Evolutionary conservation across 2,329 filamentous ascomycete genomes (phyloP).

Genomic region (Talaromyces pinophilus): DNA sequence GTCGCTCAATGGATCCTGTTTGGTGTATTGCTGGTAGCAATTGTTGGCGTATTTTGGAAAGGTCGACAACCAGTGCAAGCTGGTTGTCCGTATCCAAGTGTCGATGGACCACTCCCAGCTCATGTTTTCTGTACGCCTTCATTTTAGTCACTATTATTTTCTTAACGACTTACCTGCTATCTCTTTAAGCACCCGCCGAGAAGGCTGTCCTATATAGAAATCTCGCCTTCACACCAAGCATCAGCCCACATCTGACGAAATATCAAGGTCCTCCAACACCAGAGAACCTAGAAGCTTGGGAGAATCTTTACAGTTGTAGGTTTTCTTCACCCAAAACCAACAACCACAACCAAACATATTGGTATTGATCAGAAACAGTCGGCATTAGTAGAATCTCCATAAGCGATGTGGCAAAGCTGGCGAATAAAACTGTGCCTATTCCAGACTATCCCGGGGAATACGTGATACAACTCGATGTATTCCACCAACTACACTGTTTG

Average conservation of each 20-base stretch:
- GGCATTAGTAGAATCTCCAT: constrained; percentile 15
- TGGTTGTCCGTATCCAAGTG: too few species aligned
- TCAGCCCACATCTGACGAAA: constrained; percentile 10
- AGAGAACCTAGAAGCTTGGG: constrained; percentile 13
- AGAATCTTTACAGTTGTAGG: constrained; percentile 16
- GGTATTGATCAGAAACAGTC: constrained; percentile 13
- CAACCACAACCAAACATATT: not conserved
- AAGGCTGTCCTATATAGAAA: constrained; percentile 13
- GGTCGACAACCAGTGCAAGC: too few species aligned
- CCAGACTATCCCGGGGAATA: constrained; percentile 16
- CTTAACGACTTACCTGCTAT: too few species aligned
- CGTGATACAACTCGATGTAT: constrained; percentile 25
- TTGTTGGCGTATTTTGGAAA: too few species aligned
- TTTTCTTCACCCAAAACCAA: not conserved
- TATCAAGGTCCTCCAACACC: constrained; percentile 16
- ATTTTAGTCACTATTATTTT: too few species aligned
- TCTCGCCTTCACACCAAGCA: constrained; percentile 11
- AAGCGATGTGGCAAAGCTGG: constrained; percentile 30
- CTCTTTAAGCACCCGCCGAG: constrained; percentile 5
- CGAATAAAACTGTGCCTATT: constrained; percentile 25
- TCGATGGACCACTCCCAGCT: too few species aligned
- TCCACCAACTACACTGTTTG: constrained; percentile 22
- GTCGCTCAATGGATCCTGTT: too few species aligned
- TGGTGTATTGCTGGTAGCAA: too few species aligned
- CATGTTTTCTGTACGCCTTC: too few species aligned